These are phyloP conservation scores for Sodiomyces alkalinus DNA, from an alignment of 2,329 filamentous ascomycete genomes.

Conservation along the genomic window DNA sequence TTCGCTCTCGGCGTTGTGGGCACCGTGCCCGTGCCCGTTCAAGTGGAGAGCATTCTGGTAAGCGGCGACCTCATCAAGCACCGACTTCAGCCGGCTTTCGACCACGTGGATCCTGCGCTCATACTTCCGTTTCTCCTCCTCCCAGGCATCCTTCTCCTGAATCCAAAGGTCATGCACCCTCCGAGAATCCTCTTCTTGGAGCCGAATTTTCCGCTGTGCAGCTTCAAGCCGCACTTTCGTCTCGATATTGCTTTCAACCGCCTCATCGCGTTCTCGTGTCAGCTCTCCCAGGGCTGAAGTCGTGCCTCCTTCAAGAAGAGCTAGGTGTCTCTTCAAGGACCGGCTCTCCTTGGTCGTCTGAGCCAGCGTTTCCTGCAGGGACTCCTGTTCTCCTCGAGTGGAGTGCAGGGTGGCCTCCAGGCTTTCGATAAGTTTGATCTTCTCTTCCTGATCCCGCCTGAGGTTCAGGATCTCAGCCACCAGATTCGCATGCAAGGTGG, in stretches of 20 bases:
- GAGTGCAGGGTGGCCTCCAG: slow-evolving; percentile 63
- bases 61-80: slow-evolving; percentile 74
- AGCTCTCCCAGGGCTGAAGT: slow-evolving; percentile 75
- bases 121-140: slow-evolving; percentile 63
- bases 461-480: slow-evolving; percentile 87
- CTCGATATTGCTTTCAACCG: slow-evolving; percentile 57
- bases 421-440: slow-evolving; percentile 71
- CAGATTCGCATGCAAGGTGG: slow-evolving; percentile 83
- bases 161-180: slow-evolving; percentile 69
- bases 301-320: slow-evolving; percentile 75
- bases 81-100: slow-evolving; percentile 67
- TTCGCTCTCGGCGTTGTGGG: slow-evolving; percentile 35
- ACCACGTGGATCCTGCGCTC: slow-evolving; percentile 84
- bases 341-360: slow-evolving; percentile 60
- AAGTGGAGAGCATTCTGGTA: slow-evolving; percentile 44
- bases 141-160: slow-evolving; percentile 72
- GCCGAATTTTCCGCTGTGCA: slow-evolving; percentile 61
- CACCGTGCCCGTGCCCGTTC: slow-evolving; percentile 18
- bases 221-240: slow-evolving; percentile 62
- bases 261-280: slow-evolving; percentile 72
- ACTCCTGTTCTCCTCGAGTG: slow-evolving; percentile 59
- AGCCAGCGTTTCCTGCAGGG: slow-evolving; percentile 45
- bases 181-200: slow-evolving; percentile 70
- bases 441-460: slow-evolving; percentile 80
- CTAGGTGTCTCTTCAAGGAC: slow-evolving; percentile 69